Conservation (phyloP, 805 yeast species). For the Saccharomycopsis selenospora region DNA sequence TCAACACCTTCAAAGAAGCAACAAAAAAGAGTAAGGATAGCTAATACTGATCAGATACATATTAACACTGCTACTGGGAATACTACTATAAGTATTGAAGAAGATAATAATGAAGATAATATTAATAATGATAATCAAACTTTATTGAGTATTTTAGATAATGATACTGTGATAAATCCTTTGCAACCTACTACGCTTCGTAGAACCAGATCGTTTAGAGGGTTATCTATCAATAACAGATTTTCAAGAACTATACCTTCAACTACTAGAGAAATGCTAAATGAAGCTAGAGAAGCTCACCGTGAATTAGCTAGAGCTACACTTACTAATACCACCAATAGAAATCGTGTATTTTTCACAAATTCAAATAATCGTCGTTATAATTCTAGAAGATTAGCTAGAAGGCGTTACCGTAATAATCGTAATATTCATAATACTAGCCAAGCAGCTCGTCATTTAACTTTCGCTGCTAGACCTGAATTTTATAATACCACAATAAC, state of each 20-base stretch:
- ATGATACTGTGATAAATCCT: neutral
- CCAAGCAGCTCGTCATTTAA: no score
- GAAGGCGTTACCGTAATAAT: neutral
- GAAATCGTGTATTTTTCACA: neutral
- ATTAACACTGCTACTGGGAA: neutral
- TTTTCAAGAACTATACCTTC: neutral
- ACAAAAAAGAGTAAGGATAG: neutral
- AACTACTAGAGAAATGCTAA: neutral
- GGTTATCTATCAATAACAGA: neutral
- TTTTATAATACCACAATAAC: neutral
- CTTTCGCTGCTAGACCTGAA: neutral
- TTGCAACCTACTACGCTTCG: neutral
- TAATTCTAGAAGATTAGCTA: neutral
- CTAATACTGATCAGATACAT: neutral
- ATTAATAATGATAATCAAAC: neutral
- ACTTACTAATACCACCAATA: neutral
- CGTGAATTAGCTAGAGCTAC: neutral
- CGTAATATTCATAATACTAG: no score
- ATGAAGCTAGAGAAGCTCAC: neutral
- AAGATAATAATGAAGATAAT: neutral
- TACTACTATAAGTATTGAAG: neutral
- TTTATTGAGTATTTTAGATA: neutral
- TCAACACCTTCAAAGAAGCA: no score
- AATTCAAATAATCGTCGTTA: no score
- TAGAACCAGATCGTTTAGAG: neutral